Conservation (phyloP, 2,329 filamentous ascomycete species). For the Aspergillus sergii region DNA sequence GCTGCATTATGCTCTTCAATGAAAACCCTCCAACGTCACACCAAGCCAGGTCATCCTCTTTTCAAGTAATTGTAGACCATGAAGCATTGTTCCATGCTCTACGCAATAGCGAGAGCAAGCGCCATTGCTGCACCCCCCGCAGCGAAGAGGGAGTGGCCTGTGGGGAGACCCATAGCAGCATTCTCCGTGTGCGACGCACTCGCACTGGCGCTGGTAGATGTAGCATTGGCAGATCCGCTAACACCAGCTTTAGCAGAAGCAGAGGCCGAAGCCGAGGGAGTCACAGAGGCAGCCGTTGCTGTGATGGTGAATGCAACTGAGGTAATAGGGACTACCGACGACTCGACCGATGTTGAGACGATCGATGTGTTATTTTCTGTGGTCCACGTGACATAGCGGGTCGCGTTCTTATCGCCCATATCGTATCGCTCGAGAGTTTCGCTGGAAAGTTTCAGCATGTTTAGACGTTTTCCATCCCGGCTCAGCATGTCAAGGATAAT, state of each 20-base stretch:
- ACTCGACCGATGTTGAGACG: neutral
- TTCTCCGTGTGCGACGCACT: neutral
- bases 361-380: neutral
- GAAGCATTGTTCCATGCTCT: neutral
- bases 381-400: neutral
- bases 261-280: neutral
- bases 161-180: neutral
- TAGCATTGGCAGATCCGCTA: neutral
- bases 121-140: neutral
- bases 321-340: neutral
- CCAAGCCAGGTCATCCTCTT: neutral
- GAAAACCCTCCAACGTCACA: rapidly evolving
- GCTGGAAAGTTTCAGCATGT: neutral
- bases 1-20: too few species aligned
- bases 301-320: neutral
- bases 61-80: neutral
- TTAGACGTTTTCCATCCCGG: neutral
- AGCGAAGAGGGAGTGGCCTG: neutral
- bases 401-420: neutral
- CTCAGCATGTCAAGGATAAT: neutral
- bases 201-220: neutral
- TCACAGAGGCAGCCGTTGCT: neutral
- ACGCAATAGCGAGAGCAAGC: neutral
- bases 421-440: neutral
- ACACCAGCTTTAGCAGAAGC: neutral